Conservation (phyloP, 2,329 filamentous ascomycete genomes). For the Xylariaceae sp. region DNA sequence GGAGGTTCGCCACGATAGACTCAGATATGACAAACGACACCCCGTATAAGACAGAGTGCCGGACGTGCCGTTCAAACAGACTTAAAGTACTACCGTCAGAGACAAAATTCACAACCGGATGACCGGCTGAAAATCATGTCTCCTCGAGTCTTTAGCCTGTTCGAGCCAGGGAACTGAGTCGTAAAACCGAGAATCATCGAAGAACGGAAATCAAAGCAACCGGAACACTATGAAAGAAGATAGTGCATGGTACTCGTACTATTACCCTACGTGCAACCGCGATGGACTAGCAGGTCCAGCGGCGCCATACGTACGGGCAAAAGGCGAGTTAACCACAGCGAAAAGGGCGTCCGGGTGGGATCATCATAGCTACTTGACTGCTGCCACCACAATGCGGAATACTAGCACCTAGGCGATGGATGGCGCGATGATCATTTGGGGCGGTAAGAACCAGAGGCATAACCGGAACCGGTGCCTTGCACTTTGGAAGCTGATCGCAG, state of each 20-base stretch:
- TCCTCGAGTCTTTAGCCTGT: conserved; percentile 22
- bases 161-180: conserved; percentile 35
- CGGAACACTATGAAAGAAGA: conserved; percentile 33
- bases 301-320: conserved; percentile 21
- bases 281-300: conserved; percentile 20
- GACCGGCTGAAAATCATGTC: conserved; percentile 21
- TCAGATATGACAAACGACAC: conserved; percentile 27
- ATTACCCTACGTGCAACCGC: conserved; percentile 22
- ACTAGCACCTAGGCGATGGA: conserved; percentile 22
- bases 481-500: conserved; percentile 77
- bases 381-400: conserved; percentile 26
- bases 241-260: conserved; percentile 21
- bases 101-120: conserved; percentile 16
- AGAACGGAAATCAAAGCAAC: conserved; percentile 37
- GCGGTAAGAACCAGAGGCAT: conserved; percentile 39
- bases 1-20: conserved; percentile 9
- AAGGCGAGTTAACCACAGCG: conserved; percentile 24
- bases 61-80: conserved; percentile 39
- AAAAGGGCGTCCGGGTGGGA: conserved; percentile 22
- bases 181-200: conserved; percentile 35
- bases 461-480: conserved; percentile 40
- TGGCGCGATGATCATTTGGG: conserved; percentile 37
- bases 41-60: conserved; percentile 30
- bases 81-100: conserved; percentile 11
- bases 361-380: conserved; percentile 19